Evolutionary conservation across 2,329 filamentous ascomycete species (phyloP), one percentile per base, ranked within the genome.

Genomic region (Leptographium lundbergii): DNA sequence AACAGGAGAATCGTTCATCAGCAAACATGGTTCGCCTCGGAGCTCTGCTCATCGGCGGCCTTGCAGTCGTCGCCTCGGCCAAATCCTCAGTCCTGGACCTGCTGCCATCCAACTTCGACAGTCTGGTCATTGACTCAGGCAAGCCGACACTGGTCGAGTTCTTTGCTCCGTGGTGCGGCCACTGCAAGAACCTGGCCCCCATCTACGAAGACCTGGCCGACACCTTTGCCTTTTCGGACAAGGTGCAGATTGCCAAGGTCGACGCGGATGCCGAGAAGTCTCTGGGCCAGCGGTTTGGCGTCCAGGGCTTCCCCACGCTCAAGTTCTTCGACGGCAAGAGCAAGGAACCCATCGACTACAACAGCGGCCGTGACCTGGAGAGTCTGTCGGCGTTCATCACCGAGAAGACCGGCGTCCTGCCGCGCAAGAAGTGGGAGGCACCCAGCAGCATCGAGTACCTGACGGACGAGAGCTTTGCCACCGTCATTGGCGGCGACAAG

Each of bases 321-420:
- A 99, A 99, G 76, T 99, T 84, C 81, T 99, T 99, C 69, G 91
- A 97, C 73, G 94, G 94, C 66, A 95, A 95, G 81, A 92, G 87
- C 71, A 85, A 90, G 61, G 86, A 82, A 69, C 91, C 92, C 0
- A 76, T 81, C 63, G 91, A 96, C 62, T 99, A 97, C 77, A 87
- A 82, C 61, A 86, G 89, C 61, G 91, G 89, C 36, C 84, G 94
- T 60, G 92, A 96, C 71, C 71, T 99, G 29, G 94, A 97, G 67
- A 89, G 87, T 71, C 76, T 99, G 74, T 80, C 78, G 57, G 79
- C 80, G 54, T 99, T 94, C 73, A 84, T 99, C 62, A 79, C 80
- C 6, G 86, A 95, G 69, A 95, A 97, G 84, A 91, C 89, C 10
- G 89, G 90, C 57, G 73, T 91, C 61, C 91, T 87, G 81, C 75